Conservation (phyloP, 2,329 filamentous ascomycete species). For the Penicillium sp. region DNA sequence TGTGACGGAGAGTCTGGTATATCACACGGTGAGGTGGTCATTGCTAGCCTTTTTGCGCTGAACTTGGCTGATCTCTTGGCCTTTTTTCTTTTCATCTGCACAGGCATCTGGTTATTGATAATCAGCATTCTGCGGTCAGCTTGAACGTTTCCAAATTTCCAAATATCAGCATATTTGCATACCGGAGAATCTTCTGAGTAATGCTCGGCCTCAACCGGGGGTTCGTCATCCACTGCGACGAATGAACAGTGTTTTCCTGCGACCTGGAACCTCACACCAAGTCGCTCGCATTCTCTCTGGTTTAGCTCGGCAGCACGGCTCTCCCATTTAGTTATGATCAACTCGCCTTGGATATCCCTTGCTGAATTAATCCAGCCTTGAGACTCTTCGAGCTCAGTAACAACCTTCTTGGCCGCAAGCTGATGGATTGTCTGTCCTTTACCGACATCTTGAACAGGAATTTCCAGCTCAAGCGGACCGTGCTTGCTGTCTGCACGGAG, state of each 20-base stretch:
- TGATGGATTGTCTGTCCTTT: slow-evolving; percentile 7
- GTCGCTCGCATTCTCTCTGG: slow-evolving; percentile 1
- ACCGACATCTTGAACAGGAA: slow-evolving; percentile 4
- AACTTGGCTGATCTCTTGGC: background rate
- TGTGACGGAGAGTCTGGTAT: background rate
- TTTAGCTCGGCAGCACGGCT: background rate
- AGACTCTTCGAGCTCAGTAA: slow-evolving; percentile 12
- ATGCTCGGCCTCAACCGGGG: background rate
- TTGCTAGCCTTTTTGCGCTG: background rate
- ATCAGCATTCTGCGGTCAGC: background rate
- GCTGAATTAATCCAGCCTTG: slow-evolving; percentile 11
- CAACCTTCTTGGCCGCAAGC: slow-evolving; percentile 8
- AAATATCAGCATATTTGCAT: background rate
- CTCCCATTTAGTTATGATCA: slow-evolving; percentile 1
- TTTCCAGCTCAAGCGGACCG: background rate
- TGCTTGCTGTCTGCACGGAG: slow-evolving; percentile 1
- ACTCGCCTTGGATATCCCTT: background rate
- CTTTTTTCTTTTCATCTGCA: background rate
- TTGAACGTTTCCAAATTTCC: background rate
- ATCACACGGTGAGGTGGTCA: background rate
- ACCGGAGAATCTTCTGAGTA: background rate
- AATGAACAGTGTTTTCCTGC: slow-evolving; percentile 3
- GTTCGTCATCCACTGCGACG: background rate
- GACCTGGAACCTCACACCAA: background rate
- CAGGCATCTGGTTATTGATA: background rate